These are phyloP conservation scores for Pyrus hybrid DNA, from an alignment of 331 rosid species.

Conservation along the genomic window DNA sequence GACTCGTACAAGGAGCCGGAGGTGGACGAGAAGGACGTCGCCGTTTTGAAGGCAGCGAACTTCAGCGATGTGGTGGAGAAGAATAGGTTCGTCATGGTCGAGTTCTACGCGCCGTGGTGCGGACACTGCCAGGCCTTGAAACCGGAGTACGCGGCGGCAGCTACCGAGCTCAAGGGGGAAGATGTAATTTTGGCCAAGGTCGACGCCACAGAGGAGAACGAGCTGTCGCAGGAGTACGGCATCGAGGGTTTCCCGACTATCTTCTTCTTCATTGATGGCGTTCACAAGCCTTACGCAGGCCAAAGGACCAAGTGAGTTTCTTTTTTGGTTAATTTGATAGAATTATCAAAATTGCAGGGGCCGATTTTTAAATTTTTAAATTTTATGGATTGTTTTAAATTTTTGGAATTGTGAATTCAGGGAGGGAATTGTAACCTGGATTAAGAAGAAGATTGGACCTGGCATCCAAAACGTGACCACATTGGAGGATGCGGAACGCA, in stretches of 20 bases:
- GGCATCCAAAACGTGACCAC: slow-evolving; percentile 71
- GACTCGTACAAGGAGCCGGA: slow-evolving; percentile 43
- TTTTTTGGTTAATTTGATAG: not conserved
- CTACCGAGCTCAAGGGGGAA: slow-evolving; percentile 71
- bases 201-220: slow-evolving; percentile 86
- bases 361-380: not conserved
- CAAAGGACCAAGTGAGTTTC: slow-evolving; percentile 63
- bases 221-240: slow-evolving; percentile 64
- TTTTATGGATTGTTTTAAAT: not conserved
- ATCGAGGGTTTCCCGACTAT: slow-evolving; percentile 88
- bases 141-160: slow-evolving; percentile 89
- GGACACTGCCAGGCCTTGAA: slow-evolving; percentile 96
- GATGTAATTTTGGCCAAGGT: slow-evolving; percentile 70
- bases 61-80: slow-evolving; percentile 56
- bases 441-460: slow-evolving; percentile 94
- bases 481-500: slow-evolving; percentile 67
- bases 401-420: slow-evolving; percentile 21
- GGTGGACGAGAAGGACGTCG: slow-evolving; percentile 85
- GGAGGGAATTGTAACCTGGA: slow-evolving; percentile 83
- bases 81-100: slow-evolving; percentile 72
- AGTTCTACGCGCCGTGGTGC: slow-evolving; percentile 99
- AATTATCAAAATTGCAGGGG: not conserved
- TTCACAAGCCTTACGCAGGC: slow-evolving; percentile 70
- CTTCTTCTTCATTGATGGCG: slow-evolving; percentile 65
- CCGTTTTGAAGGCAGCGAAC: slow-evolving; percentile 72